Evolutionary conservation across 495 filamentous ascomycete genomes (phyloP).

Genomic region (Daldinia concentrica): DNA sequence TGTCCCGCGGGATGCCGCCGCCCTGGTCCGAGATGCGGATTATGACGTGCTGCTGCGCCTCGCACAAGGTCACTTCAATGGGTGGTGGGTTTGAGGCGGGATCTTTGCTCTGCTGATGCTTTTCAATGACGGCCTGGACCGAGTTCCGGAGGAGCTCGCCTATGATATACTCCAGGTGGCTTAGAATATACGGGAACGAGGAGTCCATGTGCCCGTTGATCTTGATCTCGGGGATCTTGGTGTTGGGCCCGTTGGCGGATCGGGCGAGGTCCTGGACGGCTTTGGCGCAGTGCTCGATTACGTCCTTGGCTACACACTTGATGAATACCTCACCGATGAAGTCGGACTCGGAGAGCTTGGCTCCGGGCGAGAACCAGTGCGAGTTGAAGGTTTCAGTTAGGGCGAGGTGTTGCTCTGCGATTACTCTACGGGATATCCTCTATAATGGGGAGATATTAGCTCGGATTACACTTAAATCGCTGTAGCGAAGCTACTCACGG

Average conservation of each 20-base stretch:
- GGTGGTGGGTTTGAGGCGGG: slow-evolving; percentile 68
- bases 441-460: slow-evolving; percentile 46
- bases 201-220: slow-evolving; percentile 87
- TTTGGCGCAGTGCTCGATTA: slow-evolving; percentile 82
- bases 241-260: slow-evolving; percentile 73
- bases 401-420: slow-evolving; percentile 96
- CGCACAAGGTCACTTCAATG: slow-evolving; percentile 93
- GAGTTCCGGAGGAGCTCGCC: slow-evolving; percentile 96
- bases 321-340: slow-evolving; percentile 97
- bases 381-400: slow-evolving; percentile 96
- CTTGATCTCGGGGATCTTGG: slow-evolving; percentile 79
- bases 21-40: slow-evolving; percentile 95
- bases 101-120: slow-evolving; percentile 49
- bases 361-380: slow-evolving; percentile 88
- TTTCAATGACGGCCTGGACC: slow-evolving; percentile 88
- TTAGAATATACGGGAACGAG: slow-evolving; percentile 95
- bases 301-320: slow-evolving; percentile 90
- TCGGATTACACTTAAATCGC: background rate
- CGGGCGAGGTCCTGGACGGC: slow-evolving; percentile 73
- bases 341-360: slow-evolving; percentile 77
- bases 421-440: slow-evolving; percentile 94
- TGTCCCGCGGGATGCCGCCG: slow-evolving; percentile 85
- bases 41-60: slow-evolving; percentile 94
- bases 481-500: slow-evolving; percentile 63
- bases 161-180: slow-evolving; percentile 95